Conservation (phyloP, 768 basidiomycete species). For the Termitomyces sp. region DNA sequence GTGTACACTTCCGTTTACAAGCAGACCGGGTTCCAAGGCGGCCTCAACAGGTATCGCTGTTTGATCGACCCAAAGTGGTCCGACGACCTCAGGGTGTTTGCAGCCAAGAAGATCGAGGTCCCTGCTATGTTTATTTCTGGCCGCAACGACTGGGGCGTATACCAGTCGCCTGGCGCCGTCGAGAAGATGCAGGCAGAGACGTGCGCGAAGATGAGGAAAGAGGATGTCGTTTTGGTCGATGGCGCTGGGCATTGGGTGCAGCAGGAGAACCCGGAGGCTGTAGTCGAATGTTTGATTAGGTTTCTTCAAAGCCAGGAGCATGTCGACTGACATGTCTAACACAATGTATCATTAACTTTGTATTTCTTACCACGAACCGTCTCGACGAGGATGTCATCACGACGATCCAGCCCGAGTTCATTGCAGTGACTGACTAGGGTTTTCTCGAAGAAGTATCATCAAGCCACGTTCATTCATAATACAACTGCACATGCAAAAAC, state of each 20-base stretch:
- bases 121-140: constrained; percentile 58
- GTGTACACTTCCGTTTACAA: constrained; percentile 46
- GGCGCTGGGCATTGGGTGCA: constrained; percentile 65
- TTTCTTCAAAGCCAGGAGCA: constrained; percentile 28
- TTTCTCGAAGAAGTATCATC: too few species aligned
- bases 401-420: too few species aligned
- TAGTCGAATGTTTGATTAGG: constrained; percentile 32
- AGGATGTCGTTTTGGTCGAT: constrained; percentile 46
- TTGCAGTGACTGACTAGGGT: too few species aligned
- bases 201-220: constrained; percentile 31
- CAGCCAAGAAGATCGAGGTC: constrained; percentile 39
- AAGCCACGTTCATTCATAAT: too few species aligned
- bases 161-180: constrained; percentile 44
- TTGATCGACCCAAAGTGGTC: constrained; percentile 28
- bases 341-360: too few species aligned
- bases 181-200: constrained; percentile 37
- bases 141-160: constrained; percentile 56
- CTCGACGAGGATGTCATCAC: too few species aligned
- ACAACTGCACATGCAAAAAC: not conserved
- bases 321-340: too few species aligned
- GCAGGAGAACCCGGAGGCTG: constrained; percentile 44
- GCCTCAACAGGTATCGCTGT: constrained; percentile 51
- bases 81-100: constrained; percentile 39
- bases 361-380: too few species aligned
- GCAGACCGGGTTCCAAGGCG: constrained; percentile 55